Evolutionary conservation across 2,329 filamentous ascomycete genomes (phyloP).

Genomic region (Thermothelomyces thermophilus): DNA sequence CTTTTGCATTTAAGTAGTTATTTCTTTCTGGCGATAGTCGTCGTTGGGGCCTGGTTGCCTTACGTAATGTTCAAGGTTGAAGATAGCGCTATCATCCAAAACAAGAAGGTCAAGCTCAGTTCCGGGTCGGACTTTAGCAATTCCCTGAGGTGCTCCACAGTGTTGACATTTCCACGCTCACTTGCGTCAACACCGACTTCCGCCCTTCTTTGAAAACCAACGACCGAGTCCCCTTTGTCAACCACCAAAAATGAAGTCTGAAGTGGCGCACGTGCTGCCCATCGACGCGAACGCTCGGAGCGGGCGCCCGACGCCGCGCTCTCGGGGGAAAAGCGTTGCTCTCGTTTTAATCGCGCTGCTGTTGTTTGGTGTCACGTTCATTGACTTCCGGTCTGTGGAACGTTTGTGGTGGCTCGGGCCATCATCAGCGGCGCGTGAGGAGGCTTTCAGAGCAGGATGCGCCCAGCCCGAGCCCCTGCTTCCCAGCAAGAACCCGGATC

Average conservation of each 20-base stretch:
- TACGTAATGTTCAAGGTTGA: background rate
- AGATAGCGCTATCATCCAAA: background rate
- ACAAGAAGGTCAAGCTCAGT: background rate
- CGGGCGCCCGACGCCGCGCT: background rate
- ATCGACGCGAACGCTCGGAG: background rate
- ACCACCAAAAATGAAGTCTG: constrained; percentile 7
- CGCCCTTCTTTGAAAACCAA: background rate
- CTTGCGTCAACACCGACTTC: background rate
- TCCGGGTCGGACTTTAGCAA: background rate
- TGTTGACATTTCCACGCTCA: background rate
- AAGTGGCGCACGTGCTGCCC: background rate
- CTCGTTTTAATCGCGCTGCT: background rate
- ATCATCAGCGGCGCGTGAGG: background rate
- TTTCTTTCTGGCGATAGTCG: too few species aligned
- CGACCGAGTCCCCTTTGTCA: background rate
- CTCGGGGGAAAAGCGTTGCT: background rate
- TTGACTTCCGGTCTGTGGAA: background rate
- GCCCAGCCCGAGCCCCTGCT: constrained; percentile 23
- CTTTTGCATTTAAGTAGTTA: too few species aligned
- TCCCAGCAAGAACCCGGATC: constrained; percentile 16
- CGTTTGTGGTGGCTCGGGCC: background rate
- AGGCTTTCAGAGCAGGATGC: constrained; percentile 19
- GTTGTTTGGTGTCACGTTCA: background rate
- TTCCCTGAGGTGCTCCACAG: background rate
- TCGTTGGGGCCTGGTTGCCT: too few species aligned